phyloP scores from a whole-genome alignment of 176 grass and related monocot species.

The Eremochloa ophiuroides region DNA sequence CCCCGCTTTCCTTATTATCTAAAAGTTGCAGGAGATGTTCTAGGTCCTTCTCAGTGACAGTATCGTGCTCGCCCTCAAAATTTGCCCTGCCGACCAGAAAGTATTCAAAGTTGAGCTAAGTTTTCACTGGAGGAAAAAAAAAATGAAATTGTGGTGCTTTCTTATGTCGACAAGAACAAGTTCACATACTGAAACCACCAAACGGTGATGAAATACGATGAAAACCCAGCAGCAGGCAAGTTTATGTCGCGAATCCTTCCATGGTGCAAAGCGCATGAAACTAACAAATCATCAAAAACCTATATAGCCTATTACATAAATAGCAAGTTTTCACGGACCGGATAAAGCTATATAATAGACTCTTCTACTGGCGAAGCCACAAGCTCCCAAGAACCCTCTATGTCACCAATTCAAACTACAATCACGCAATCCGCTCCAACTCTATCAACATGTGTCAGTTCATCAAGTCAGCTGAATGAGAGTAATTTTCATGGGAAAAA shows the following conservation, averaged over 20 bases:
- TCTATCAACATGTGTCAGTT: background rate
- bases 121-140: slow-evolving; percentile 1
- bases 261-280: background rate
- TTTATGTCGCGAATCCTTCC: background rate
- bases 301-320: background rate
- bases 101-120: background rate
- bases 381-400: background rate
- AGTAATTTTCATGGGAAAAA: background rate
- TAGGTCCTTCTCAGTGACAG: slow-evolving; percentile 74
- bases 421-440: background rate
- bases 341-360: background rate
- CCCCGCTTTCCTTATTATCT: slow-evolving; percentile 70
- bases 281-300: background rate
- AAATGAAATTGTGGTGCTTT: background rate
- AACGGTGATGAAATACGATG: background rate
- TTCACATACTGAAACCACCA: background rate
- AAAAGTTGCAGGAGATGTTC: slow-evolving; percentile 84
- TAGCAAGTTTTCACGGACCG: background rate
- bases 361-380: background rate
- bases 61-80: slow-evolving; percentile 45
- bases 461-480: background rate
- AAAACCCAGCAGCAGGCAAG: background rate
- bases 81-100: slow-evolving; percentile 22
- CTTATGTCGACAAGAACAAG: background rate
- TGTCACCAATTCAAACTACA: background rate